These are phyloP conservation scores for Fonsecaea pedrosoi DNA, from an alignment of 2,329 filamentous ascomycete species.

Conservation along the genomic window DNA sequence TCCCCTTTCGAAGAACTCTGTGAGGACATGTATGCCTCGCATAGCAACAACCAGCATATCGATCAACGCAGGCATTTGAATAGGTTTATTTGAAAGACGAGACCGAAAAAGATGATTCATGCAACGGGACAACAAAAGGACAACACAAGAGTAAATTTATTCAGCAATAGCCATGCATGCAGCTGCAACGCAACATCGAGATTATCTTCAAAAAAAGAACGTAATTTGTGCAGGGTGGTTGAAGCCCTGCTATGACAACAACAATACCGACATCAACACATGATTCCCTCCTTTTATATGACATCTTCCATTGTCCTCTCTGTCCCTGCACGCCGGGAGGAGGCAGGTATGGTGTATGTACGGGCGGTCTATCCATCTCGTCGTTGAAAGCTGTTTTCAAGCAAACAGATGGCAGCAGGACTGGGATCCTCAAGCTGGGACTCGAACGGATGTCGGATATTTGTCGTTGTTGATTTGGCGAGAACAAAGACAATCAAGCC, in stretches of 20 bases:
- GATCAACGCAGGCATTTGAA: no score
- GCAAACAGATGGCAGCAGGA: background rate
- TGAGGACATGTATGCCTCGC: no score
- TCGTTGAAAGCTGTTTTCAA: slow-evolving; percentile 3
- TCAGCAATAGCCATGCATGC: no score
- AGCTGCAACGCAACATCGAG: background rate
- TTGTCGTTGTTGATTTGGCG: background rate
- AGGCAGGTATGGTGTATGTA: background rate
- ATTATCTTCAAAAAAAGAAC: background rate
- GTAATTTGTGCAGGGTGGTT: background rate
- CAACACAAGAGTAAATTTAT: no score
- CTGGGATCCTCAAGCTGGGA: background rate
- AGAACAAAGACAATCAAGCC: background rate
- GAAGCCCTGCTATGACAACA: background rate
- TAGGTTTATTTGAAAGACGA: no score
- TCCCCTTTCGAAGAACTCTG: no score
- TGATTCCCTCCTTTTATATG: background rate
- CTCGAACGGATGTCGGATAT: background rate
- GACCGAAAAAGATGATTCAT: no score
- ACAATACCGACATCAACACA: background rate
- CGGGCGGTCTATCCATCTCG: background rate
- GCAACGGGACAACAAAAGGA: no score
- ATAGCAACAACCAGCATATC: no score
- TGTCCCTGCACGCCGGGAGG: background rate
- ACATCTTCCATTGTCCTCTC: background rate